Base-by-base conservation (phyloP, 108 stramenopile genomes). In the Cyclotella choctawhatcheeana region DNA sequence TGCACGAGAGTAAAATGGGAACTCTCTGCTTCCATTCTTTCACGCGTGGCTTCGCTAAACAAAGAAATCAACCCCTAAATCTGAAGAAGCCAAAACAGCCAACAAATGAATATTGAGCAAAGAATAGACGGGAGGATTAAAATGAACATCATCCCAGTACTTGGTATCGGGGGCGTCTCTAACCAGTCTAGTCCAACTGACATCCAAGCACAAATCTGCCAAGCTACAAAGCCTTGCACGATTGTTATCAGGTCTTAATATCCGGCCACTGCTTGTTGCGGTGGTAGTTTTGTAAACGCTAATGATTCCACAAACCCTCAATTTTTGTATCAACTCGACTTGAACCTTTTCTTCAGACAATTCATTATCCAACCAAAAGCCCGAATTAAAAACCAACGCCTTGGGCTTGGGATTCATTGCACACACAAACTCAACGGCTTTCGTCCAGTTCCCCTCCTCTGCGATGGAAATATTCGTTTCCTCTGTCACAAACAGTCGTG, bases 251-350 rank as follows among this genome's bases (percentile, higher is more conserved):
- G 31, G 27, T 29, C 4, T 26, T 26, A 14, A 6, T 6, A 52
- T 6, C 17, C 22, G 14, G 7, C 55, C 25, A 16, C 17, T 56
- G 25, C 17, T 56, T 29, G 32, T 14, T 4, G 18, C 8, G 20
- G 77, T 78, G 1, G 77, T 78, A 2, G 77, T 78, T 45, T 64
- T 63, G 45, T 78, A 78, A 30, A 78, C 40, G 26, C 77, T 69
- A 32, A 70, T 70, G 37, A 78, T 78, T 0, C 70, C 69, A 71
- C 54, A 51, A 21, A 47, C 21, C 27, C 60, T 54, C 53, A 78
- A 43, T 8, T 50, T 69, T 22, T 26, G 20, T 44, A 27, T 29
- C 14, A 78, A 31, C 16, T 29, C 8, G 29, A 58, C n/a, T 34
- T 54, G 29, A 16, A 64, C 61, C 5, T 54, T 44, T 2, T 37